A percentile compares a stretch with the other conserved stretches of the same genome.
Evolutionary conservation across 768 basidiomycete species (phyloP).

Genomic region (Boletus rex-veris): DNA sequence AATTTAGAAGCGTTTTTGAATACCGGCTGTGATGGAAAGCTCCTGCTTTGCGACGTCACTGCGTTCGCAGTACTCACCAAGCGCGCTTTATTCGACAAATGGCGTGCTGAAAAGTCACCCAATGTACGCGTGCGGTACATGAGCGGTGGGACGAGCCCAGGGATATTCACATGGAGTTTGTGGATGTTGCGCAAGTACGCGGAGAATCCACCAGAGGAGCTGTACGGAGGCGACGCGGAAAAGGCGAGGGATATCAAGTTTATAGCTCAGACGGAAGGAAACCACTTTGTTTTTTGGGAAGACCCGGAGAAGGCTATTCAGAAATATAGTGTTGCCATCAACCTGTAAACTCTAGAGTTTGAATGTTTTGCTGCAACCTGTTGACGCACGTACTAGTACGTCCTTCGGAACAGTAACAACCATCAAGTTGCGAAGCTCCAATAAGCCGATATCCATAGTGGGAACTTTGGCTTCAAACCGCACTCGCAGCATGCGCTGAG

Average conservation of each 20-base stretch:
- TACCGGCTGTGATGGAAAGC: constrained; percentile 11
- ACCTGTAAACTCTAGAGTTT: background rate
- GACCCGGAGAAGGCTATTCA: constrained; percentile 22
- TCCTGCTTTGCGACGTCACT: constrained; percentile 8
- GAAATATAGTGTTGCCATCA: constrained; percentile 9
- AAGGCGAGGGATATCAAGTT: constrained; percentile 20
- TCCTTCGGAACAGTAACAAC: too few relatives aligned
- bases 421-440: too few relatives aligned
- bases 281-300: constrained; percentile 26
- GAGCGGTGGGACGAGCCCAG: constrained; percentile 11
- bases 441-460: too few relatives aligned
- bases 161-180: constrained; percentile 5
- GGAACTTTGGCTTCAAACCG: too few relatives aligned
- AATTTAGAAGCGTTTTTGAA: background rate
- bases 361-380: too few relatives aligned
- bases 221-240: constrained; percentile 16
- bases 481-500: too few relatives aligned
- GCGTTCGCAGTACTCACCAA: constrained; percentile 6
- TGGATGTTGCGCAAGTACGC: constrained; percentile 11
- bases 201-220: constrained; percentile 1
- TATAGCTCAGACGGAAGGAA: constrained; percentile 15
- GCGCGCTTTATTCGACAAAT: constrained; percentile 18
- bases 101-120: constrained; percentile 4
- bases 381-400: too few relatives aligned
- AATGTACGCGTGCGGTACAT: constrained; percentile 18